phyloP scores from a whole-genome alignment of 768 basidiomycete genomes.

The Podaxis sp. region DNA sequence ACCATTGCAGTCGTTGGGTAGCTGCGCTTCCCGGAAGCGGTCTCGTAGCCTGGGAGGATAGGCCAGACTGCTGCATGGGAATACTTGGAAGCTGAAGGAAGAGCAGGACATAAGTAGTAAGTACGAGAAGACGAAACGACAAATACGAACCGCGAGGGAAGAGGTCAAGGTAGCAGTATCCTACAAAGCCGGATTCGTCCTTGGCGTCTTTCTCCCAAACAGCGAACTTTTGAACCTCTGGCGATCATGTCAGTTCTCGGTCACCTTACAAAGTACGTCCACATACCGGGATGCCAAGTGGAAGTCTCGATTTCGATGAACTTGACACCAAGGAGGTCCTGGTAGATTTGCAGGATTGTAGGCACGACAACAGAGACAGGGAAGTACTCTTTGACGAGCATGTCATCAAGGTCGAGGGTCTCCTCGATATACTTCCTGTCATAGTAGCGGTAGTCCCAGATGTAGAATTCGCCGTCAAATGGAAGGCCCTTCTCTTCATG shows the following conservation, averaged over 20 bases:
- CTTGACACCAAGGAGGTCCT: conserved; percentile 73
- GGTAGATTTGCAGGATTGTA: conserved; percentile 80
- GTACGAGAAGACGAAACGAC: not conserved
- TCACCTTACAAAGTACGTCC: not conserved
- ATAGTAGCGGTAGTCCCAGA: conserved; percentile 86
- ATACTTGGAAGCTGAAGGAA: conserved; percentile 63
- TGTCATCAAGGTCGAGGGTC: conserved; percentile 69
- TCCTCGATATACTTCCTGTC: conserved; percentile 67
- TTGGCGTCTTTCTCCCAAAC: conserved; percentile 83
- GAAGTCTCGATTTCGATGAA: conserved; percentile 63
- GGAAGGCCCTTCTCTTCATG: conserved; percentile 55
- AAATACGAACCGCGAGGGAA: conserved; percentile 67
- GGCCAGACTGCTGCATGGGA: conserved; percentile 87
- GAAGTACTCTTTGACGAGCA: conserved; percentile 85
- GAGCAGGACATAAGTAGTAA: not conserved
- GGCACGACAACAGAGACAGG: conserved; percentile 83
- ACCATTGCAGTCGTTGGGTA: conserved; percentile 87
- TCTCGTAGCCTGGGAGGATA: conserved; percentile 64
- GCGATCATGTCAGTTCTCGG: not conserved
- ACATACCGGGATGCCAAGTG: conserved; percentile 78
- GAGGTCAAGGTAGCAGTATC: conserved; percentile 86
- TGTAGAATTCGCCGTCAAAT: conserved; percentile 71
- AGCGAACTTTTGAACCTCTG: conserved; percentile 80
- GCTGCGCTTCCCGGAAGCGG: conserved; percentile 51
- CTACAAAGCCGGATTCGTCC: conserved; percentile 70